Percentiles rank a stretch among this genome's conserved stretches.
Evolutionary conservation across 768 basidiomycete species (phyloP).

Genomic region (Mycena chlorophos): DNA sequence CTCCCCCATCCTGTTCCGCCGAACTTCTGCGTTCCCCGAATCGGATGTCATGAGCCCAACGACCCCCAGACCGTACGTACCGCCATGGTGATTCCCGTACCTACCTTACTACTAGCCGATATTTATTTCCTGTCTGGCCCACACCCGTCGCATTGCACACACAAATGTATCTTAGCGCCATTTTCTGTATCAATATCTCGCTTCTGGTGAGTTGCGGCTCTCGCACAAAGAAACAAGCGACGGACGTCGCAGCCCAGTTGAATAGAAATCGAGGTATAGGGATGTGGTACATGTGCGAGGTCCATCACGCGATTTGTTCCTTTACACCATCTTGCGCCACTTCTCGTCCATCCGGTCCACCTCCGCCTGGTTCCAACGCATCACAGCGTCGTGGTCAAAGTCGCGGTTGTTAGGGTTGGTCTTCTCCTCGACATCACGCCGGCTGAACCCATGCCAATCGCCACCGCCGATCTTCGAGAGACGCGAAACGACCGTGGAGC

Average conservation of each 20-base stretch:
- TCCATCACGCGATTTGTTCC: background rate
- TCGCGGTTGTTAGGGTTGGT: constrained; percentile 11
- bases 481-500: background rate
- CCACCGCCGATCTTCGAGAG: background rate
- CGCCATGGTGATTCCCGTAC: background rate
- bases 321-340: background rate
- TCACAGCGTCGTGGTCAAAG: constrained; percentile 8
- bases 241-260: background rate
- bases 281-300: background rate
- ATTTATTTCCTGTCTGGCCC: background rate
- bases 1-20: constrained; percentile 15
- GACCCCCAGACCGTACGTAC: background rate
- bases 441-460: constrained; percentile 3
- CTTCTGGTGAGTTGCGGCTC: no score
- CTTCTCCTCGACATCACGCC: constrained; percentile 12
- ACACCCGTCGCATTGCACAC: background rate
- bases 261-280: background rate
- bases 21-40: background rate
- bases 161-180: background rate
- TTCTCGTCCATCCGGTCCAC: constrained; percentile 7
- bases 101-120: background rate
- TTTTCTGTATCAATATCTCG: background rate
- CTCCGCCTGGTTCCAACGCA: constrained; percentile 12
- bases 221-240: background rate
- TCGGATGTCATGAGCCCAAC: background rate